phyloP scores from a whole-genome alignment of 352 stramenopile genomes.

The Phytophthora agathidicida region DNA sequence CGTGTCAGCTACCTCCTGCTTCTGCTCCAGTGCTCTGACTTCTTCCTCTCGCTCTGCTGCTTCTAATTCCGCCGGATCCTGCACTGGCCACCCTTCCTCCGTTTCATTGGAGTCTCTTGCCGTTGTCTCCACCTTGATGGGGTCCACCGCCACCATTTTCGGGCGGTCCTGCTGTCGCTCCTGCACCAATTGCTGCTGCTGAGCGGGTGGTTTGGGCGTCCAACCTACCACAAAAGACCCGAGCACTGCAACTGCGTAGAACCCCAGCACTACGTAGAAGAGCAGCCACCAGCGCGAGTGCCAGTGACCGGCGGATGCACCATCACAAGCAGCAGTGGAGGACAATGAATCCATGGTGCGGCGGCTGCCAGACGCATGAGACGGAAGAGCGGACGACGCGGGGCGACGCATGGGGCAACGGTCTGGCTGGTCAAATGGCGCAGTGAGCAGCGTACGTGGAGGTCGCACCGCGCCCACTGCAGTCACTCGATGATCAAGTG shows the following conservation, averaged over 20 bases:
- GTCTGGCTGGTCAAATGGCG: slow-evolving; percentile 18
- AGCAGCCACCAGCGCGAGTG: slow-evolving; percentile 25
- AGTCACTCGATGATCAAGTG: slow-evolving; percentile 8
- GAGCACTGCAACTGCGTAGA: slow-evolving; percentile 29
- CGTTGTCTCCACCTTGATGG: slow-evolving; percentile 20
- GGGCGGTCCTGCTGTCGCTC: slow-evolving; percentile 4
- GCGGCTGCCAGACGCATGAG: slow-evolving; percentile 12
- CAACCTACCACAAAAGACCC: slow-evolving; percentile 19
- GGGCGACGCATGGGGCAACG: slow-evolving; percentile 32
- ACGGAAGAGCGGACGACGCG: slow-evolving; percentile 36
- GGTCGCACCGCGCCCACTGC: slow-evolving; percentile 5
- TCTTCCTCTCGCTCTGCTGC: neutral
- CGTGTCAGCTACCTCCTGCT: neutral
- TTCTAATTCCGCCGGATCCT: neutral
- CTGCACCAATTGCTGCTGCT: slow-evolving; percentile 7
- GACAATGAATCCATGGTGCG: neutral
- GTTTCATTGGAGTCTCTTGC: slow-evolving; percentile 15
- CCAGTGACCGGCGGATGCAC: neutral
- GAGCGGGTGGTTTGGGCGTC: neutral
- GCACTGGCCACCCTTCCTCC: slow-evolving; percentile 23
- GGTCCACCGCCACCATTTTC: slow-evolving; percentile 2
- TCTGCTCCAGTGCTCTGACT: slow-evolving; percentile 3
- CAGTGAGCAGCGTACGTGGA: slow-evolving; percentile 16
- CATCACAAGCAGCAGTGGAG: neutral
- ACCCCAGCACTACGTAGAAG: slow-evolving; percentile 36